Evolutionary conservation across 495 filamentous ascomycete genomes (phyloP), one percentile per base, ranked within the genome.

Genomic region (Penicillium argentinense): DNA sequence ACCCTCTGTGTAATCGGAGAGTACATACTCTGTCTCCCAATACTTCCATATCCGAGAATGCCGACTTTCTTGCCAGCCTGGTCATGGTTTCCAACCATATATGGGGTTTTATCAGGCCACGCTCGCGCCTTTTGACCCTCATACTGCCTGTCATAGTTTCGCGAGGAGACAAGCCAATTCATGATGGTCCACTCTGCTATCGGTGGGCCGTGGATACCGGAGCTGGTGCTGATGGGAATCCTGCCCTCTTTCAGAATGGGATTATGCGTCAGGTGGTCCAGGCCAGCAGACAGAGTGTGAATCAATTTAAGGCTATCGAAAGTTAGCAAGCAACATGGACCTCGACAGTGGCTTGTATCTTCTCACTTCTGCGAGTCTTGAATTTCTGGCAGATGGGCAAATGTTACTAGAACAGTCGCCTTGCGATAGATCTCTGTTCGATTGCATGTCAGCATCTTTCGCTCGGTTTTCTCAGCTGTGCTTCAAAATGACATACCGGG

Each of bases 21-120:
- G 2, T 9, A 51, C 61, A 1, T 61, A 73, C 69, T 70, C 46
- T 92, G 88, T 16, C 88, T 73, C 1, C 89, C 89, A 47, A 96
- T 95, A 54, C 81, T 83, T 19, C 91, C 88, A 63, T 95, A 95
- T 4, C 90, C 90, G 4, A 95, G 73, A 27, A 95, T 86, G 8
- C 89, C 88, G 18, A 88, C 76, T 6, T 71, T 71, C 49, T 78
- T 73, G 3, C 76, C 76, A 0, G 76, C 78, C 13, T 78, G 69
- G 49, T 85, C 81, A 29, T 64, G 56, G 9, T 76, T 52, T 0
- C 45, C 53, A 0, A 47, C 23, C 21, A 66, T 46, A 17, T 60
- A 65, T 0, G 25, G 30, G 0, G 36, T 9, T 2, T 42, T 23
- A n/a, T 43, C 27, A 3, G 50, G 59, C 76, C 76, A 80, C 5